Conservation (phyloP, 805 yeast species). For the Pichia pseudocactophila region DNA sequence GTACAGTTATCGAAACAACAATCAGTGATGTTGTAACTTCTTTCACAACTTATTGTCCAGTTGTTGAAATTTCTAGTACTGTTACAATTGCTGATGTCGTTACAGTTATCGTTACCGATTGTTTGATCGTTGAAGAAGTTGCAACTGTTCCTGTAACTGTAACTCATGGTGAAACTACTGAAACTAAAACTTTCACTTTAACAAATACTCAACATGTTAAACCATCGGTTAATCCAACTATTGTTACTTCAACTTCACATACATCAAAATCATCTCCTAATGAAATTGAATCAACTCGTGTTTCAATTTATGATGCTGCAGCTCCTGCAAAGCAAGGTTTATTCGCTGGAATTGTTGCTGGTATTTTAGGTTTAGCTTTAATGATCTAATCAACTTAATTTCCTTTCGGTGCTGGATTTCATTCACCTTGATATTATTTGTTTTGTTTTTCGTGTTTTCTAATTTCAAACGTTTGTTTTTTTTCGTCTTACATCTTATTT, state of each 20-base stretch:
- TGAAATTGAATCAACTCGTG: constrained; percentile 5
- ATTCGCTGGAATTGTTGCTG: constrained; percentile 9
- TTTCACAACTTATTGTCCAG: constrained; percentile 19
- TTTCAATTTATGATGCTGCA: constrained; percentile 13
- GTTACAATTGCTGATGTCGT: constrained; percentile 3
- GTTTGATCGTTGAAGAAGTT: not conserved
- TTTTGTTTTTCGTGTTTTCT: not conserved
- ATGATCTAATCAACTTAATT: constrained; percentile 3
- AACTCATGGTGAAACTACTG: constrained; percentile 3
- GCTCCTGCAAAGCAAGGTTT: constrained; percentile 10
- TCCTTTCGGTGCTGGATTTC: not conserved
- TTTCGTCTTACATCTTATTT: not conserved
- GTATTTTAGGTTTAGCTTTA: constrained; percentile 4
- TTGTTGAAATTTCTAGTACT: not conserved
- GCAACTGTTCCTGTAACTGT: constrained; percentile 3
- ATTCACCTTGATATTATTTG: not conserved
- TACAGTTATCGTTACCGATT: constrained; percentile 1
- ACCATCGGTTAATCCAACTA: constrained; percentile 3
- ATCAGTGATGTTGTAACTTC: constrained; percentile 16
- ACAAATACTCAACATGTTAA: constrained; percentile 1
- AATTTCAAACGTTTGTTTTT: constrained; percentile 4
- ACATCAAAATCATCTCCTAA: constrained; percentile 5
- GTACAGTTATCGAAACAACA: constrained; percentile 20
- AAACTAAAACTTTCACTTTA: not conserved
- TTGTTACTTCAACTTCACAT: not conserved